Evolutionary conservation across 2,329 filamentous ascomycete genomes (phyloP).

Genomic region (Aspergillus quadricinctus): DNA sequence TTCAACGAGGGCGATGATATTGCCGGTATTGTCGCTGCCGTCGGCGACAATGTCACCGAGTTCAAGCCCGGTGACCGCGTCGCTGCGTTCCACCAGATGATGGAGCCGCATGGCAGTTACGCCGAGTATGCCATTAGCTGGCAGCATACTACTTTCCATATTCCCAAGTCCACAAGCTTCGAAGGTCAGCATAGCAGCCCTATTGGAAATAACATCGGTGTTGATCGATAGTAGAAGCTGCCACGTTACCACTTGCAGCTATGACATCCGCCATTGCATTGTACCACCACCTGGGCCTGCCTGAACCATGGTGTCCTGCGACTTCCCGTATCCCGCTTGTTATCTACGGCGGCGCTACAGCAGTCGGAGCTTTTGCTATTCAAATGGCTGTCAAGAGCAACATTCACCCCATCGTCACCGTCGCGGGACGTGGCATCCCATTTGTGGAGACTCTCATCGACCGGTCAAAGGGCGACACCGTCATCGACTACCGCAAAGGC

Average conservation of each 20-base stretch:
- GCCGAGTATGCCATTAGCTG: conserved; percentile 55
- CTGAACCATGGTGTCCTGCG: conserved; percentile 46
- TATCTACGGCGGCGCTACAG: conserved; percentile 48
- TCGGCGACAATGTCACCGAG: conserved; percentile 49
- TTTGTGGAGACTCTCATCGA: conserved; percentile 54
- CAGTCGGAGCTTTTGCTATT: conserved; percentile 56
- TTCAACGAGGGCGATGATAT: conserved; percentile 50
- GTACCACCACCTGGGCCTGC: conserved; percentile 45
- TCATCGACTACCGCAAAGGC: conserved; percentile 59
- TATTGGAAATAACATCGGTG: background rate
- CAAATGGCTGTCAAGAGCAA: conserved; percentile 53
- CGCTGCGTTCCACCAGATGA: conserved; percentile 47
- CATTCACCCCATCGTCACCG: conserved; percentile 59
- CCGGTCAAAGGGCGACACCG: conserved; percentile 50
- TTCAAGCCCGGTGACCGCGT: conserved; percentile 56
- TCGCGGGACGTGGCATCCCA: conserved; percentile 51
- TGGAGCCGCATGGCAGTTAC: conserved; percentile 47
- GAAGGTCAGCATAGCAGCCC: conserved; percentile 38
- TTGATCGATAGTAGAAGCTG: conserved; percentile 40
- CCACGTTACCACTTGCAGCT: conserved; percentile 54
- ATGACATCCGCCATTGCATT: conserved; percentile 53
- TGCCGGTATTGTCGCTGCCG: conserved; percentile 47
- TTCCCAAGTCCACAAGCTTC: conserved; percentile 48
- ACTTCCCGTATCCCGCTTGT: conserved; percentile 37
- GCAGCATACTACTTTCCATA: conserved; percentile 52